These are phyloP conservation scores for Xylaria sp. DNA, from an alignment of 2,329 filamentous ascomycete genomes.

Conservation along the genomic window DNA sequence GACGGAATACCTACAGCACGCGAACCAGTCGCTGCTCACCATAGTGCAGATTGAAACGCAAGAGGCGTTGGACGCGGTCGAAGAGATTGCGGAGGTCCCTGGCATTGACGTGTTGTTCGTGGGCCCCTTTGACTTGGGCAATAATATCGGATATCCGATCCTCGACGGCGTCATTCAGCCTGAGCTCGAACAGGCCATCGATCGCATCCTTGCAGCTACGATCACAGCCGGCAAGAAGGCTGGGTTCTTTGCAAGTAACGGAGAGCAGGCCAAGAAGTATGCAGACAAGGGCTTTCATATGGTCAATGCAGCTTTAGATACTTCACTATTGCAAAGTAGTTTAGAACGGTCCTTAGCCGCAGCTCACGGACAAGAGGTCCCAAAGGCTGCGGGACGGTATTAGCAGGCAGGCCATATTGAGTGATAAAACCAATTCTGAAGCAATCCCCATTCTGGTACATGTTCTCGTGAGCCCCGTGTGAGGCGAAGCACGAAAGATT, in stretches of 20 bases:
- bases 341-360: conserved; percentile 54
- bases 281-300: conserved; percentile 66
- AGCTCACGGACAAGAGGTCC: conserved; percentile 50
- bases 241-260: conserved; percentile 63
- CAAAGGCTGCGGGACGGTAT: conserved; percentile 49
- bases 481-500: neutral
- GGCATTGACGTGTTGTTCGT: conserved; percentile 69
- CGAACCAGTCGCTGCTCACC: conserved; percentile 63
- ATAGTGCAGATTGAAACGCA: conserved; percentile 73
- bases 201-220: conserved; percentile 61
- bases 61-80: conserved; percentile 64
- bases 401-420: conserved; percentile 31
- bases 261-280: conserved; percentile 61
- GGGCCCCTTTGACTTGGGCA: conserved; percentile 70
- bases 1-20: conserved; percentile 62
- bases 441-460: neutral
- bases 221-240: conserved; percentile 69
- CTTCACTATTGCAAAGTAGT: conserved; percentile 42
- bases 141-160: conserved; percentile 67
- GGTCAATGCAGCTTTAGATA: conserved; percentile 64
- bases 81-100: conserved; percentile 65
- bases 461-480: neutral
- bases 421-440: neutral
- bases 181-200: conserved; percentile 64
- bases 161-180: conserved; percentile 63